Conservation (phyloP, 2,329 filamentous ascomycete species). For the Aspergillus sp. region DNA sequence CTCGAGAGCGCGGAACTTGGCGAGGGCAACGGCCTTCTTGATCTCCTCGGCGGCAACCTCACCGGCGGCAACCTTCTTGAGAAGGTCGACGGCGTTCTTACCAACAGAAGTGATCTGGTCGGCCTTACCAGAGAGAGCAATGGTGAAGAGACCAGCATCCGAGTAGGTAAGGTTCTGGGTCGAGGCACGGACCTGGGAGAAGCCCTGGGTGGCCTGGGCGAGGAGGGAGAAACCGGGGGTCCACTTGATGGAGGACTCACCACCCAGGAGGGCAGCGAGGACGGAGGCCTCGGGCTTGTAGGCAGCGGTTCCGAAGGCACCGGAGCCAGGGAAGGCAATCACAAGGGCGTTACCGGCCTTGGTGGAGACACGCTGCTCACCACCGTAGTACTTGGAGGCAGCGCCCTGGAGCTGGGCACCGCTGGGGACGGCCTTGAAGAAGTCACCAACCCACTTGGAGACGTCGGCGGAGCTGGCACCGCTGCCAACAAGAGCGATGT, state of each 20-base stretch:
- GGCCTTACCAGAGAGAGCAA: slow-evolving; percentile 77
- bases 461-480: slow-evolving; percentile 76
- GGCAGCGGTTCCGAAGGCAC: slow-evolving; percentile 66
- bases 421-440: slow-evolving; percentile 74
- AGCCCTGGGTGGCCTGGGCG: slow-evolving; percentile 70
- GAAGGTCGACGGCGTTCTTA: slow-evolving; percentile 72
- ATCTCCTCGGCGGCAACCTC: slow-evolving; percentile 80
- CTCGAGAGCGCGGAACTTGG: slow-evolving; percentile 89
- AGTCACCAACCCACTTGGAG: slow-evolving; percentile 87
- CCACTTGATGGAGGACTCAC: slow-evolving; percentile 93
- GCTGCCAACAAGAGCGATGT: slow-evolving; percentile 88
- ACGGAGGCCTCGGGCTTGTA: slow-evolving; percentile 91
- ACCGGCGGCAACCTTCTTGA: slow-evolving; percentile 79
- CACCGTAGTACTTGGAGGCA: slow-evolving; percentile 85
- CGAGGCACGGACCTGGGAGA: slow-evolving; percentile 66
- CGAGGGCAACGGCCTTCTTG: slow-evolving; percentile 85
- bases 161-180: slow-evolving; percentile 86
- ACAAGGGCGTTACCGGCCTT: slow-evolving; percentile 77
- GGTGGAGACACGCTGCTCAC: slow-evolving; percentile 86
- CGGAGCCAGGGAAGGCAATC: slow-evolving; percentile 89
- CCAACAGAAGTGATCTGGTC: slow-evolving; percentile 72
- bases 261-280: slow-evolving; percentile 84
- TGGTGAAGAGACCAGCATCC: slow-evolving; percentile 85
- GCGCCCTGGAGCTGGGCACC: slow-evolving; percentile 58
- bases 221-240: slow-evolving; percentile 88